Base-by-base conservation (phyloP, 2,329 filamentous ascomycete genomes). In the Talaromyces sp. region DNA sequence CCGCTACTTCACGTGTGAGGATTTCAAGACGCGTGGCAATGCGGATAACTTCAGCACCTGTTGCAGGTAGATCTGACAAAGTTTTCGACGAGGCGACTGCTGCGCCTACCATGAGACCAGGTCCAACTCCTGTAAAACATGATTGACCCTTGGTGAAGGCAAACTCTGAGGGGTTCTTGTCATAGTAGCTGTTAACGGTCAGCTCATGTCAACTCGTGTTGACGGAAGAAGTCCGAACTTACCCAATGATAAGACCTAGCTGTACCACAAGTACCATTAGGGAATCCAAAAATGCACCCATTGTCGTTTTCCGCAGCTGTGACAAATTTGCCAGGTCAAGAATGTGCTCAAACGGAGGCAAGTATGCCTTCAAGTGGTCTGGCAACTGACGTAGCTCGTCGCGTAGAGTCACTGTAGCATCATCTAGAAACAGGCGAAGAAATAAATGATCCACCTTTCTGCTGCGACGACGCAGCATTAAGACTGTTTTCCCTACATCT, bases 341-440 rank as follows among this genome's bases (percentile, higher is more conserved):
- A 26, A 55, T 55, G n/a, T 55, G 27, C n/a, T 55, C 53, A 55
- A 55, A 55, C 6, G 53, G 53, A 24, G 32, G 53, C 17, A 55
- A 12, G 11, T 12, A 41, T 26, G 32, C 32, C 53, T 41, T 55
- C 12, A 55, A 17, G 32, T 55, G 19, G 21, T 43, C 32, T 24
- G 53, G 53, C n/a, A 54, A 12, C 17, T 41, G 52, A 31, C 53
- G 38, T 5, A 55, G 24, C 3, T 55, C 53, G 9, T 55, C 21
- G 32, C 32, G 53, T 24, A 55, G 53, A 26, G 53, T 55, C 11
- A 27, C 21, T 2, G 53, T 55, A 10, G 53, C 53, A 10, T 26
- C 53, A 10, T 55, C 53, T n/a, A 55, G n/a, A 29, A 55, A 55
- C 9, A n/a, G 53, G n/a, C 53, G 32, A 17, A 55, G 32, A 24